Evolutionary conservation across 2,329 filamentous ascomycete genomes (phyloP).

Genomic region (Orbilia brochopaga): DNA sequence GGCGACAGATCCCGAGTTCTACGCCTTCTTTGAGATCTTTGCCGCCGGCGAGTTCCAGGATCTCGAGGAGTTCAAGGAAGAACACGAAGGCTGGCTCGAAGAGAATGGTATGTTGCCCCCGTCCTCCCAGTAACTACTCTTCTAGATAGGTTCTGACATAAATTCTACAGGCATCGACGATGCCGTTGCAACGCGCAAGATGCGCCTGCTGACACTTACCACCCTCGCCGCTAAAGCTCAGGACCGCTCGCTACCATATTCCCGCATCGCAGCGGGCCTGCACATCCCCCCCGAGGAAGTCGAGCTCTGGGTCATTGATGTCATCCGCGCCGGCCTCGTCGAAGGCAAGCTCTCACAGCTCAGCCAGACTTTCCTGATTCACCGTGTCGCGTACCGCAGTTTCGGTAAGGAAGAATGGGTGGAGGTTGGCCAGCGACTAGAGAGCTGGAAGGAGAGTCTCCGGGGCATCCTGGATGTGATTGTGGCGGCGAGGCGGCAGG

Average conservation of each 20-base stretch:
- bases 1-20: constrained; percentile 81
- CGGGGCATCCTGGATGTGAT: constrained; percentile 77
- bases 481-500: constrained; percentile 75
- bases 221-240: constrained; percentile 83
- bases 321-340: constrained; percentile 91
- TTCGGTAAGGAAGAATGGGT: constrained; percentile 99
- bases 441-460: constrained; percentile 87
- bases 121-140: neutral
- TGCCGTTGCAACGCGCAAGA: constrained; percentile 84
- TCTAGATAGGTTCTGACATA: neutral
- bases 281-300: constrained; percentile 83
- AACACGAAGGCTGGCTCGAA: constrained; percentile 84
- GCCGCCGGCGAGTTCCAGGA: constrained; percentile 92
- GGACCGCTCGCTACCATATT: constrained; percentile 86
- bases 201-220: constrained; percentile 91
- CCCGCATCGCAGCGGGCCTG: constrained; percentile 80
- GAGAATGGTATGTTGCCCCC: constrained; percentile 67
- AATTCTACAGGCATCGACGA: constrained; percentile 62
- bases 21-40: constrained; percentile 93
- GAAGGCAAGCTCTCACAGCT: constrained; percentile 96
- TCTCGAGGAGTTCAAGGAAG: constrained; percentile 92
- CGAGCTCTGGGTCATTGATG: constrained; percentile 98
- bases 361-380: constrained; percentile 90
- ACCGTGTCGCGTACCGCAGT: constrained; percentile 93
- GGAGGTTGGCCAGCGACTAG: constrained; percentile 86